phyloP scores from a whole-genome alignment of 805 yeast genomes.

The Nakazawaea ishiwadae region DNA sequence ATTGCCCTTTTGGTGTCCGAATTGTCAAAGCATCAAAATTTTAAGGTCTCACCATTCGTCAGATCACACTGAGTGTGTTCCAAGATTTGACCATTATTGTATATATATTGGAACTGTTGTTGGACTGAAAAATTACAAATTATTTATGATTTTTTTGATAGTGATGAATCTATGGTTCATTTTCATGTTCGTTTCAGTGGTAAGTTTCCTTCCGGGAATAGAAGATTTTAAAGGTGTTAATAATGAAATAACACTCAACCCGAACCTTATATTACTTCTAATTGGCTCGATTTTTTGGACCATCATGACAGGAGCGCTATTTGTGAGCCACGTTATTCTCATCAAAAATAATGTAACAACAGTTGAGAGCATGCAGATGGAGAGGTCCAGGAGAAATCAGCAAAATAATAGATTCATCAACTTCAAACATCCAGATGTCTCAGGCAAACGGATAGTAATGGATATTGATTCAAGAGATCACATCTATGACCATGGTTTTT shows the following conservation, averaged over 20 bases:
- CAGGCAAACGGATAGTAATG: constrained; percentile 32
- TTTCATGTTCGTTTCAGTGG: constrained; percentile 32
- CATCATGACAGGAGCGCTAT: constrained; percentile 38
- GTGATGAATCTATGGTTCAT: constrained; percentile 34
- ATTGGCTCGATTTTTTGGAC: constrained; percentile 41
- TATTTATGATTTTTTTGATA: constrained; percentile 50
- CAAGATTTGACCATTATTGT: constrained; percentile 82
- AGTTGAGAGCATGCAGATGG: constrained; percentile 48
- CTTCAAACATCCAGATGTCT: constrained; percentile 28
- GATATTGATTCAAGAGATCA: constrained; percentile 25
- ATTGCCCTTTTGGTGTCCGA: constrained; percentile 69
- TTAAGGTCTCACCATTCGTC: constrained; percentile 70
- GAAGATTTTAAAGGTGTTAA: constrained; percentile 20
- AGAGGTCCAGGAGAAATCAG: constrained; percentile 19
- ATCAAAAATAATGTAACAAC: constrained; percentile 48
- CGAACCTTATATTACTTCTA: constrained; percentile 45
- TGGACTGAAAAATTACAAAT: constrained; percentile 60
- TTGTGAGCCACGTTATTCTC: constrained; percentile 38
- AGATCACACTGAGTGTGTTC: constrained; percentile 51
- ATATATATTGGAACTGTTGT: constrained; percentile 69
- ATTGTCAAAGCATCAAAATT: constrained; percentile 61
- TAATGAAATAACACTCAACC: constrained; percentile 29
- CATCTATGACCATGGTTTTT: constrained; percentile 34
- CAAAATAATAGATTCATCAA: constrained; percentile 39
- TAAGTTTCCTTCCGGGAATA: constrained; percentile 26